These are phyloP conservation scores for Cryptococcus sp. DNA, from an alignment of 1,284 basidiomycete genomes.

Conservation along the genomic window DNA sequence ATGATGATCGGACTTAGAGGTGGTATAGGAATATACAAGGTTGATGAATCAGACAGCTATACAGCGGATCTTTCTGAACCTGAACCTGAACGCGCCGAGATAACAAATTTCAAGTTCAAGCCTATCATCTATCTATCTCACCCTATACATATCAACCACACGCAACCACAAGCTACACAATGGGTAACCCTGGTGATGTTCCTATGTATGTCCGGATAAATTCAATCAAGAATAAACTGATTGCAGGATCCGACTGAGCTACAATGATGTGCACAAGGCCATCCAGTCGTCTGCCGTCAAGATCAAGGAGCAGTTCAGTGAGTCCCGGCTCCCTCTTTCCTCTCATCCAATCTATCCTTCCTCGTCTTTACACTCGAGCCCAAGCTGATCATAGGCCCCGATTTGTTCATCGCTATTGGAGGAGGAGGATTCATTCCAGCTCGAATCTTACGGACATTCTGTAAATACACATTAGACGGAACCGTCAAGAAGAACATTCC, in stretches of 20 bases:
- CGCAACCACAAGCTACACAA: slow-evolving; percentile 4
- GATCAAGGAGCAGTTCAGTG: slow-evolving; percentile 47
- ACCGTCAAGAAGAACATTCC: slow-evolving; percentile 70
- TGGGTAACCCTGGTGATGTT: slow-evolving; percentile 20
- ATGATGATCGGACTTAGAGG: too few species aligned
- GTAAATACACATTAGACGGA: slow-evolving; percentile 60
- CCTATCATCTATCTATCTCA: neutral
- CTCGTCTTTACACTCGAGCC: neutral
- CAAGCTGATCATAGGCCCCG: slow-evolving; percentile 22
- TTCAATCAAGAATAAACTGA: neutral
- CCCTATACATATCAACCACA: neutral
- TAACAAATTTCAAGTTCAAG: neutral
- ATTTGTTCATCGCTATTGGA: slow-evolving; percentile 46
- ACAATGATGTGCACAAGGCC: slow-evolving; percentile 48
- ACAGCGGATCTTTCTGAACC: too few species aligned
- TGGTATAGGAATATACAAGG: too few species aligned
- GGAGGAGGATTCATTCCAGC: slow-evolving; percentile 86
- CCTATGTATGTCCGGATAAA: slow-evolving; percentile 13
- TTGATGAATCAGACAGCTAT: too few species aligned
- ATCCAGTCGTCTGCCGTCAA: slow-evolving; percentile 41
- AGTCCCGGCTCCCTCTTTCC: slow-evolving; percentile 7
- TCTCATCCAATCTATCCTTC: neutral
- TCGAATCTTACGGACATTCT: slow-evolving; percentile 84
- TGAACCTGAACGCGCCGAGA: neutral
- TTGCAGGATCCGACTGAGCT: slow-evolving; percentile 40